phyloP scores from a whole-genome alignment of 1,284 basidiomycete species.

The Pseudozyma flocculosa region DNA sequence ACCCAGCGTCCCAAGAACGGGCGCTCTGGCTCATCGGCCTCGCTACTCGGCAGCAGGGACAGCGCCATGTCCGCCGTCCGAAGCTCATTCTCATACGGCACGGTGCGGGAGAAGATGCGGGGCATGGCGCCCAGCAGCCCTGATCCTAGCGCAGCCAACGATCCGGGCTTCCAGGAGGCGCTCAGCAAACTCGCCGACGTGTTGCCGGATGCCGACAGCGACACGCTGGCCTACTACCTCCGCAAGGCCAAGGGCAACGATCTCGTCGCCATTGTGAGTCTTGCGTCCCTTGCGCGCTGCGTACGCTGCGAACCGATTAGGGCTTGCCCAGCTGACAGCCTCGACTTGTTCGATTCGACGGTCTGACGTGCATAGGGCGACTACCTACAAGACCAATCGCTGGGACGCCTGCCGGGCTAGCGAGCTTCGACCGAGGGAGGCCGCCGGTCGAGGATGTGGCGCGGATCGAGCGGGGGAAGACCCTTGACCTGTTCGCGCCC shows the following conservation, averaged over 20 bases:
- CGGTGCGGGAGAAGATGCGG: slow-evolving; percentile 21
- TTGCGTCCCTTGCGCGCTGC: no score
- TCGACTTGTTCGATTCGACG: no score
- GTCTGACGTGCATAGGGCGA: slow-evolving; percentile 12
- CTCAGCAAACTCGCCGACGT: slow-evolving; percentile 41
- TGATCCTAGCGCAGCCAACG: neutral
- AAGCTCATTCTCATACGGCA: slow-evolving; percentile 18
- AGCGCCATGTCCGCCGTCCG: neutral
- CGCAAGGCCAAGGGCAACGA: slow-evolving; percentile 43
- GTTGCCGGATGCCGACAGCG: slow-evolving; percentile 42
- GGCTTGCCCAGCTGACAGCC: no score
- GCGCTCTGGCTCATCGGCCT: neutral
- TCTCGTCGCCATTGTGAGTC: slow-evolving; percentile 30
- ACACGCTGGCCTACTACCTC: slow-evolving; percentile 35
- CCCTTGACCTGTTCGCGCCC: no score
- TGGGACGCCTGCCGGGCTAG: slow-evolving; percentile 19
- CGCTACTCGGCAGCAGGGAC: neutral
- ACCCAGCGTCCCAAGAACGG: no score
- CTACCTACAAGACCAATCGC: slow-evolving; percentile 43
- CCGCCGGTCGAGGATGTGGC: no score
- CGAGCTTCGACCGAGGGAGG: no score
- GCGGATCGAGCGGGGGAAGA: no score
- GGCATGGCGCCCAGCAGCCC: slow-evolving; percentile 5
- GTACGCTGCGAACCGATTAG: no score
- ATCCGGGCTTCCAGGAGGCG: slow-evolving; percentile 26